Evolutionary conservation across 805 yeast genomes (phyloP), one percentile per base, ranked within the genome.

Genomic region (Trichomonascus vanleenenianus): DNA sequence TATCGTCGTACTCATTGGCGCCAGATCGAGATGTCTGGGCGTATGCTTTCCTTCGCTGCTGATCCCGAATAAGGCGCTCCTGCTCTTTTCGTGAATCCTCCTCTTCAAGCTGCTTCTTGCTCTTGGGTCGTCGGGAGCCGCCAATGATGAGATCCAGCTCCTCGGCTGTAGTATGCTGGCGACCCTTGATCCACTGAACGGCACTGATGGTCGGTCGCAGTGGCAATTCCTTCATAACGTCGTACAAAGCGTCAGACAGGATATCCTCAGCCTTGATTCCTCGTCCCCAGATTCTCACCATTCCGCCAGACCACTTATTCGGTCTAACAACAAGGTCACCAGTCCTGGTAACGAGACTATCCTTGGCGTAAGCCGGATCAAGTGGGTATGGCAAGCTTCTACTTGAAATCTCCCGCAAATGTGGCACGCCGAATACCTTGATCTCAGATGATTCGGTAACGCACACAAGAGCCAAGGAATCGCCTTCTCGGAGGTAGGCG

Each of bases 161-260:
- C 1, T 73, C 70, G 18, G 74, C 61, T 2, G 79, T 67, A n/a
- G 82, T 73, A 50, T 73, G 71, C 15, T 78, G 77, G 0, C 83
- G 67, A 2, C 96, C 96, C 53, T 82, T 78, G 5, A 93, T 85
- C 93, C 96, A 85, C 61, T 83, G 91, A 38, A 85, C 68, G 0
- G 93, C 76, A 32, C 87, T 78, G 5, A 85, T 78, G 3, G 77
- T 72, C 2, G 98, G 99, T 40, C 97, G 72, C 30, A 78, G 75
- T 1, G 96, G 94, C 16, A 83, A 74, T 4, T 74, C 66, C 39
- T 83, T 71, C 50, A 78, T 75, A 20, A 77, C 82, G 56, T 85
- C 83, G 65, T 82, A 89, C 31, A 93, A 64, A 1, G 72, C 65
- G 60, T 85, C 95, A 1, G 69, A 60, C 2, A 50, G 49, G 14